Conservation (phyloP, 495 filamentous ascomycete genomes). For the Aspergillus sclerotioniger region DNA sequence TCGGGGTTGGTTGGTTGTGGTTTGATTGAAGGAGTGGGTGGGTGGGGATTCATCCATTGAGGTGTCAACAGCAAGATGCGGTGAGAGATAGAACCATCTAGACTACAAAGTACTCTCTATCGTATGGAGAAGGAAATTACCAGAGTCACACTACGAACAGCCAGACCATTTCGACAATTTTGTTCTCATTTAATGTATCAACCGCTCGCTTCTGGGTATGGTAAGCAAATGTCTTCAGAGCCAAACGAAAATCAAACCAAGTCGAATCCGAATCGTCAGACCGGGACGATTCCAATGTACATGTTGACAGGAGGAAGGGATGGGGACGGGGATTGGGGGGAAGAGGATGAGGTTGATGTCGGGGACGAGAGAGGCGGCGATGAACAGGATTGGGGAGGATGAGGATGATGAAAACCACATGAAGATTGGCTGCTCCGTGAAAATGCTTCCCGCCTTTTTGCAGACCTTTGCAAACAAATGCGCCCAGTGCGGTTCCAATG, state of each 20-base stretch:
- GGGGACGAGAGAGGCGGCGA: neutral
- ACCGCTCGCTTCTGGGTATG: conserved; percentile 27
- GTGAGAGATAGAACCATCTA: no score
- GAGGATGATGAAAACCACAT: conserved; percentile 13
- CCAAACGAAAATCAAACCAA: conserved; percentile 17
- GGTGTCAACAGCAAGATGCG: no score
- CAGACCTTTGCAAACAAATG: conserved; percentile 26
- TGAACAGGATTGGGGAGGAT: conserved; percentile 2
- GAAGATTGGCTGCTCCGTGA: conserved; percentile 23
- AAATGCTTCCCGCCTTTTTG: conserved; percentile 24
- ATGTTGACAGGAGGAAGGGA: conserved; percentile 11
- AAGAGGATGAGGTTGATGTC: neutral
- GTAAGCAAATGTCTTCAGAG: conserved; percentile 28
- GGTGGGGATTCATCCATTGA: no score
- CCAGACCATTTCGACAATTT: conserved; percentile 10
- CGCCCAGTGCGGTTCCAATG: conserved; percentile 21
- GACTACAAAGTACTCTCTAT: no score
- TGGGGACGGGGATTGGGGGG: neutral
- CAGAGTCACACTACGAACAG: no score
- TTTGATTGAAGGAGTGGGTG: no score
- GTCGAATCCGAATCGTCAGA: conserved; percentile 21
- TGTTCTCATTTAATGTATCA: conserved; percentile 17
- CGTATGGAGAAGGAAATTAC: no score
- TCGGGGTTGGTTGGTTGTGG: no score
- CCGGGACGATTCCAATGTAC: conserved; percentile 29